Percentiles rank a stretch among this genome's conserved stretches.
phyloP scores from a whole-genome alignment of 2,329 filamentous ascomycete species.

The Ceratocystis ficicola region DNA sequence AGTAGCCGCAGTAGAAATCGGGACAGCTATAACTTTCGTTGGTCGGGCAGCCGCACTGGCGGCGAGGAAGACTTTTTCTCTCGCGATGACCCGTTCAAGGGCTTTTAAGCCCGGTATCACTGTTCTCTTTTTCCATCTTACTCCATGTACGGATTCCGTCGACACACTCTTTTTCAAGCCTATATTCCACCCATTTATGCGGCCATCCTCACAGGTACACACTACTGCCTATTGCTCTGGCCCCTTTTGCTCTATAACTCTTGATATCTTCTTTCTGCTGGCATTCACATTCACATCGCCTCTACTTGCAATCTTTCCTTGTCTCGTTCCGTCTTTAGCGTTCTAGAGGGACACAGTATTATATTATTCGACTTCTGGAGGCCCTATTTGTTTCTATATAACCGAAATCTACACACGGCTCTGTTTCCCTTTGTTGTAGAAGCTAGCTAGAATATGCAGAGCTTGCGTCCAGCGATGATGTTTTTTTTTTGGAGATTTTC shows the following conservation, averaged over 20 bases:
- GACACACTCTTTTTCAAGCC: not conserved
- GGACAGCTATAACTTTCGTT: slow-evolving; percentile 39
- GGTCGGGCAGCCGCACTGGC: slow-evolving; percentile 25
- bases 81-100: slow-evolving; percentile 49
- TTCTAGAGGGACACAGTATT: not conserved
- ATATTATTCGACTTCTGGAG: no score
- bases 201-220: not conserved
- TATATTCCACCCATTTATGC: not conserved
- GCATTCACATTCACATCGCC: not conserved
- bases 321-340: not conserved
- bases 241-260: not conserved
- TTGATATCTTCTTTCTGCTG: not conserved
- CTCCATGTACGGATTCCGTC: no score
- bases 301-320: slow-evolving; percentile 6
- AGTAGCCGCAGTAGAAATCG: slow-evolving; percentile 43
- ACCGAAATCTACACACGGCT: not conserved
- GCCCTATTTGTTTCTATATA: no score
- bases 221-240: not conserved
- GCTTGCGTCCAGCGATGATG: not conserved
- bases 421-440: not conserved
- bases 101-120: slow-evolving; percentile 35
- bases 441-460: not conserved
- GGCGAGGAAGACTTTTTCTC: slow-evolving; percentile 43
- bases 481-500: not conserved
- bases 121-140: no score